These are phyloP conservation scores for Quercus rubra DNA, from an alignment of 306 rosid genomes.

Conservation along the genomic window DNA sequence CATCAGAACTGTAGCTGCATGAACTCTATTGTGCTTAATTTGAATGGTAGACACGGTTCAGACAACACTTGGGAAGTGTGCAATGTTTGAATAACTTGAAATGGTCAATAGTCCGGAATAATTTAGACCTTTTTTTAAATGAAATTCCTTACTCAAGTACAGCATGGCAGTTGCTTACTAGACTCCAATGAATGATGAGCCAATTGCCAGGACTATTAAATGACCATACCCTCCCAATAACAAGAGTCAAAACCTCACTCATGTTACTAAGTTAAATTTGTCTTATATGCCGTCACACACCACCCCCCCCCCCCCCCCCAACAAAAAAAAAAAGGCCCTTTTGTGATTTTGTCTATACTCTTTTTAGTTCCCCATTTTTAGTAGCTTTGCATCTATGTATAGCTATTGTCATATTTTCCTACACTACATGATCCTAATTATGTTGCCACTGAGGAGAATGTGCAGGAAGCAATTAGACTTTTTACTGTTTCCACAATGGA, in stretches of 20 bases:
- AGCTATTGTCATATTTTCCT: not conserved
- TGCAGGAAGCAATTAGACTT: conserved; percentile 84
- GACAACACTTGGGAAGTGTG: too few relatives aligned
- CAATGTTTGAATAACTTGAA: not conserved
- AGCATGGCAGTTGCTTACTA: not conserved
- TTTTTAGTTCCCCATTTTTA: not conserved
- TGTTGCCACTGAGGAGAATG: conserved; percentile 78
- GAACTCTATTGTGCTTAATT: too few relatives aligned
- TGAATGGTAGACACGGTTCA: too few relatives aligned
- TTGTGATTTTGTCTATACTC: not conserved
- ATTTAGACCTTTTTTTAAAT: too few relatives aligned
- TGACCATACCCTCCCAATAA: not conserved
- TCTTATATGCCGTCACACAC: too few relatives aligned
- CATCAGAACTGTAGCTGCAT: not conserved
- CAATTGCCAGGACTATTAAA: not conserved
- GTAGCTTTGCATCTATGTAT: not conserved
- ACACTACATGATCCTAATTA: conserved; percentile 46
- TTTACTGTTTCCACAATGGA: conserved; percentile 94
- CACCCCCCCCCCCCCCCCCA: too few relatives aligned
- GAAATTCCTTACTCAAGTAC: not conserved
- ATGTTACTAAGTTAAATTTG: not conserved
- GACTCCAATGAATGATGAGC: not conserved
- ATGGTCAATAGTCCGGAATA: not conserved
- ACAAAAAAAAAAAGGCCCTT: too few relatives aligned
- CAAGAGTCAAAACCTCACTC: not conserved